These are phyloP conservation scores for Zygotorulaspora chibaensis DNA, from an alignment of 805 yeast species.

Conservation along the genomic window DNA sequence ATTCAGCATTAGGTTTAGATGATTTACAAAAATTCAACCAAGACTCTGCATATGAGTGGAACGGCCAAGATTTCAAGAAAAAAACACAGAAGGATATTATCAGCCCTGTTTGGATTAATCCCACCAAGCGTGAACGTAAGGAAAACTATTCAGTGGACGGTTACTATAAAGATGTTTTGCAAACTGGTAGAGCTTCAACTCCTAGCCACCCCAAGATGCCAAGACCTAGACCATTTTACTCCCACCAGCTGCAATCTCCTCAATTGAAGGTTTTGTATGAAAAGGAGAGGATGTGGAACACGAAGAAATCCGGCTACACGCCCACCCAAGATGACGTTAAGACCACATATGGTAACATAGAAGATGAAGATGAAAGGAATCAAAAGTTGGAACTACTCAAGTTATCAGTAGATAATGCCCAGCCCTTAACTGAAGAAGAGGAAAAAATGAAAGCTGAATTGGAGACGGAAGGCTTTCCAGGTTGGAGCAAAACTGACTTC, in stretches of 20 bases:
- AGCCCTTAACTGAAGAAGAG: constrained; percentile 81
- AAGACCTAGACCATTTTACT: constrained; percentile 73
- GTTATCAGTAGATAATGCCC: constrained; percentile 67
- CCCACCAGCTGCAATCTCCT: constrained; percentile 88
- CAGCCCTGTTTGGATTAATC: constrained; percentile 71
- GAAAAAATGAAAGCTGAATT: constrained; percentile 56
- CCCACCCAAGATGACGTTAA: constrained; percentile 57
- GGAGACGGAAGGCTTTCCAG: constrained; percentile 62
- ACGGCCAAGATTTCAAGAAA: constrained; percentile 76
- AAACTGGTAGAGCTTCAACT: constrained; percentile 54
- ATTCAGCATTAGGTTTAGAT: constrained; percentile 64
- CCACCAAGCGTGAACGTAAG: constrained; percentile 79
- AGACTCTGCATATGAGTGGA: constrained; percentile 81
- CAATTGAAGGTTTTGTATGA: constrained; percentile 72
- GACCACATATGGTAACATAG: constrained; percentile 35
- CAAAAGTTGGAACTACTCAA: constrained; percentile 58
- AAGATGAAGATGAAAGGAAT: constrained; percentile 42
- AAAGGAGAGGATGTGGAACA: constrained; percentile 71
- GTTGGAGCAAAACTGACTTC: constrained; percentile 88
- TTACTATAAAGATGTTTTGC: constrained; percentile 76
- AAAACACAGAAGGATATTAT: constrained; percentile 44
- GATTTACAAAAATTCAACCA: constrained; percentile 73
- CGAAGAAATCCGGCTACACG: constrained; percentile 63
- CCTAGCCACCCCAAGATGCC: constrained; percentile 76
- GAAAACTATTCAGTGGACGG: constrained; percentile 84